Evolutionary conservation across 2,329 filamentous ascomycete genomes (phyloP).

Genomic region (Fusarium papillatum): DNA sequence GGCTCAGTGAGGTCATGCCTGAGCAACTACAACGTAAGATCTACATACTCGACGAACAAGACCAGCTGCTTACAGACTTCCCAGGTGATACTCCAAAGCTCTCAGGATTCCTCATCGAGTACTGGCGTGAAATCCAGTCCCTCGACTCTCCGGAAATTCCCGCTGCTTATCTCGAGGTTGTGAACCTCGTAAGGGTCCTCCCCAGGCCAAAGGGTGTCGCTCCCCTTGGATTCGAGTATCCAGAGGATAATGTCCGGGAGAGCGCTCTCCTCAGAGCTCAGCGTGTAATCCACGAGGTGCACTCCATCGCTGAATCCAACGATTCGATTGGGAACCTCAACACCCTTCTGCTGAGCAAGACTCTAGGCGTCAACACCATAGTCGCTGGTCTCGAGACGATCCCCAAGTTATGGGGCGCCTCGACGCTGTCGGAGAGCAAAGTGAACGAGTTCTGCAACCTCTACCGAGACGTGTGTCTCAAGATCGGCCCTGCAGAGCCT

Average conservation of each 20-base stretch:
- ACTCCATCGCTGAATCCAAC: constrained; percentile 45
- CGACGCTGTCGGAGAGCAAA: constrained; percentile 39
- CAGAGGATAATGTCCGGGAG: constrained; percentile 29
- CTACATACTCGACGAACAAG: neutral
- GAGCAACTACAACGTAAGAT: constrained; percentile 58
- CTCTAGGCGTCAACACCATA: constrained; percentile 52
- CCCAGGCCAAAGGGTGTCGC: constrained; percentile 36
- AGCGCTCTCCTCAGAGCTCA: constrained; percentile 58
- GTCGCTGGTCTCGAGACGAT: constrained; percentile 51
- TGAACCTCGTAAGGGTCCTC: constrained; percentile 56
- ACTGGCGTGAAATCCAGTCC: constrained; percentile 39
- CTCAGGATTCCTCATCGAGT: constrained; percentile 45
- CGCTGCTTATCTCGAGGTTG: constrained; percentile 61
- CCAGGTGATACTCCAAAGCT: constrained; percentile 50
- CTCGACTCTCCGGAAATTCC: constrained; percentile 56
- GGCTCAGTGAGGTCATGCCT: constrained; percentile 61
- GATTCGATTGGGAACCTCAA: constrained; percentile 41
- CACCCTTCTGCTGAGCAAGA: constrained; percentile 44
- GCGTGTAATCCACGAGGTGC: constrained; percentile 52
- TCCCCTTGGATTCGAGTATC: constrained; percentile 37
- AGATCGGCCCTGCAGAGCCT: constrained; percentile 57
- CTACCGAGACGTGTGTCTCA: constrained; percentile 58
- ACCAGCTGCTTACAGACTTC: constrained; percentile 25
- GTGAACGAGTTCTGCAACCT: constrained; percentile 53
- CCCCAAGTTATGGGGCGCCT: constrained; percentile 48